Conservation (phyloP, 1,139 yeast species). For the Magnusiomyces fungicola region DNA sequence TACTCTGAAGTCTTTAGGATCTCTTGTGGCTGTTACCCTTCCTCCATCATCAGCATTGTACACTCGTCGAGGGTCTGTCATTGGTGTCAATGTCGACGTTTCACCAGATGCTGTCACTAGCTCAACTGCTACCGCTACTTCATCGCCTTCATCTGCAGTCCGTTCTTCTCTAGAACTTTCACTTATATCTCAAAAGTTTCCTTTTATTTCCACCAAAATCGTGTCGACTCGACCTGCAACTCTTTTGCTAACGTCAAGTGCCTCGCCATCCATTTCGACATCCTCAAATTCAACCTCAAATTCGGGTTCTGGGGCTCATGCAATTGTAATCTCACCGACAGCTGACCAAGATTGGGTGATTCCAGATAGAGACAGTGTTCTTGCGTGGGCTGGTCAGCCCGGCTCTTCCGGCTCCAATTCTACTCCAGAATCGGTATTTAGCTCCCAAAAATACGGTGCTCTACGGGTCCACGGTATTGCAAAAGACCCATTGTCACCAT, state of each 20-base stretch:
- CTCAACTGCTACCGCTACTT: background rate
- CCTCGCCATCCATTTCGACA: background rate
- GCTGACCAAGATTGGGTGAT: background rate
- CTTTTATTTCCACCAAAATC: background rate
- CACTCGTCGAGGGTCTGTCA: background rate
- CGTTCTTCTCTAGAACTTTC: background rate
- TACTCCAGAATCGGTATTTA: background rate
- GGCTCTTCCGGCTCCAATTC: background rate
- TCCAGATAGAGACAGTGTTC: background rate
- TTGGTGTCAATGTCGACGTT: background rate
- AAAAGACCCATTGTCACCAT: background rate
- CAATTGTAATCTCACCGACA: background rate
- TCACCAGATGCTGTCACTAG: background rate
- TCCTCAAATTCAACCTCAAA: background rate
- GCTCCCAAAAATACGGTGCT: background rate
- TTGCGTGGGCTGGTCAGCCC: background rate
- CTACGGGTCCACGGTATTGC: background rate
- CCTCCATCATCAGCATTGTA: constrained; percentile 1
- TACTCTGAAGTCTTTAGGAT: background rate
- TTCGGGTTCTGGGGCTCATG: background rate
- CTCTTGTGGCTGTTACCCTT: background rate
- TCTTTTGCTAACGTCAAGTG: background rate
- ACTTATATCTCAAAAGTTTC: background rate
- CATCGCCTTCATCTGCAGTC: background rate
- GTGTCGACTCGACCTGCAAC: background rate